These are phyloP conservation scores for Testicularia cyperi DNA, from an alignment of 1,284 basidiomycete species.

Conservation along the genomic window DNA sequence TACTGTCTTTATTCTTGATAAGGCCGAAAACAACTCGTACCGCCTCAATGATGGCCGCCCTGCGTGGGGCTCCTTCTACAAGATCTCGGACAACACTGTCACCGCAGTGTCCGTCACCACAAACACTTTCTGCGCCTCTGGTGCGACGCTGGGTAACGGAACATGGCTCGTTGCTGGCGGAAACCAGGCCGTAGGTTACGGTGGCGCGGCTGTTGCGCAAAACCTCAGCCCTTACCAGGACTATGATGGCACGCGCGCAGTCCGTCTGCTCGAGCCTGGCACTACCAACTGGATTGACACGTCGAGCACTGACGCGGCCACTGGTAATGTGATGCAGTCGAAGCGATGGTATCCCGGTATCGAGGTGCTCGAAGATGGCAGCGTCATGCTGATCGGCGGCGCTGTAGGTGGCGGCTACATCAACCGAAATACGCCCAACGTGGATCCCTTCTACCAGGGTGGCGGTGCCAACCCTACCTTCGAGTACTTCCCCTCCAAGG, in stretches of 20 bases:
- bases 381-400: slow-evolving; percentile 54
- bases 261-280: slow-evolving; percentile 55
- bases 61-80: slow-evolving; percentile 53
- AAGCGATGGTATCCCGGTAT: slow-evolving; percentile 59
- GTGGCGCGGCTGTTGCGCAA: slow-evolving; percentile 35
- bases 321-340: slow-evolving; percentile 46
- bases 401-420: slow-evolving; percentile 56
- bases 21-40: slow-evolving; percentile 60
- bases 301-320: slow-evolving; percentile 17
- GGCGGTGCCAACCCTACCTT: slow-evolving; percentile 46
- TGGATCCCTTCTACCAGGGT: slow-evolving; percentile 42
- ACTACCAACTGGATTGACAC: slow-evolving; percentile 44
- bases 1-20: slow-evolving; percentile 61
- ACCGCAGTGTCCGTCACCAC: slow-evolving; percentile 52
- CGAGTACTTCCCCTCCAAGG: slow-evolving; percentile 54
- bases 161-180: slow-evolving; percentile 60
- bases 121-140: slow-evolving; percentile 61
- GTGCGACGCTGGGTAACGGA: slow-evolving; percentile 59
- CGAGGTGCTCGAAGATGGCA: slow-evolving; percentile 56
- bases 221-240: slow-evolving; percentile 48
- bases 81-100: slow-evolving; percentile 44
- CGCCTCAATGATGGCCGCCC: slow-evolving; percentile 37
- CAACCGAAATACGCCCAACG: slow-evolving; percentile 57
- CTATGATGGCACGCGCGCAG: slow-evolving; percentile 52
- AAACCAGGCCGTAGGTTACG: slow-evolving; percentile 58